Evolutionary conservation across 164 flowering plant species (phyloP).

Genomic region (Berberis thunbergii): DNA sequence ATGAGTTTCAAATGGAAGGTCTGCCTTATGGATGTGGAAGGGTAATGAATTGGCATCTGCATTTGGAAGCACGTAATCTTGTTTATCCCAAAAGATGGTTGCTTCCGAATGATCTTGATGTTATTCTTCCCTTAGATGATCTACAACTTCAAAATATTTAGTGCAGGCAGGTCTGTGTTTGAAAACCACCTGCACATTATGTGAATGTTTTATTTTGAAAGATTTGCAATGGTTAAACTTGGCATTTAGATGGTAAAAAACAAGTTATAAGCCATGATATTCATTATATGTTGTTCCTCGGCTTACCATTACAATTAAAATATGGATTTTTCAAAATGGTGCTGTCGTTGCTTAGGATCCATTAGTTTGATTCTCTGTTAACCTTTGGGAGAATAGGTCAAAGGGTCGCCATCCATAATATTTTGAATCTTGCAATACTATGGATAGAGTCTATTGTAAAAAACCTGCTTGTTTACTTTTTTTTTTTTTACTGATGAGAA

Average conservation of each 20-base stretch:
- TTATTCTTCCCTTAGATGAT: constrained; percentile 28
- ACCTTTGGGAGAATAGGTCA: too few relatives aligned
- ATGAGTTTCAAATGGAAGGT: constrained; percentile 93
- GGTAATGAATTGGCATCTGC: constrained; percentile 93
- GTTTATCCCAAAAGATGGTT: constrained; percentile 77
- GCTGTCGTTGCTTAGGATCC: too few relatives aligned
- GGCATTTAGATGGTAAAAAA: not conserved
- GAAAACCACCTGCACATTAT: not conserved
- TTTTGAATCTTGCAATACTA: too few relatives aligned
- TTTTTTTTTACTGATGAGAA: not conserved
- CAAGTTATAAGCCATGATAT: too few relatives aligned
- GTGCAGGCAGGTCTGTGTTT: constrained; percentile 17
- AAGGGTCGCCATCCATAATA: too few relatives aligned
- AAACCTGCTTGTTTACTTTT: not conserved
- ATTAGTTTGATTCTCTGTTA: too few relatives aligned
- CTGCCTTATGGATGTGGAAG: constrained; percentile 48
- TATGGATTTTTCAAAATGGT: too few relatives aligned
- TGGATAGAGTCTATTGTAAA: not conserved
- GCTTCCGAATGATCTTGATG: constrained; percentile 62
- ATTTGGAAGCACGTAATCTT: constrained; percentile 48
- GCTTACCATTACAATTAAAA: too few relatives aligned
- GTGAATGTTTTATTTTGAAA: not conserved
- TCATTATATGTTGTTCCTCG: too few relatives aligned
- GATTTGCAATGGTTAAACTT: constrained; percentile 2
- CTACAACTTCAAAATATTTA: constrained; percentile 1